Conservation (phyloP, 495 filamentous ascomycete genomes). For the Darksidea phi region DNA sequence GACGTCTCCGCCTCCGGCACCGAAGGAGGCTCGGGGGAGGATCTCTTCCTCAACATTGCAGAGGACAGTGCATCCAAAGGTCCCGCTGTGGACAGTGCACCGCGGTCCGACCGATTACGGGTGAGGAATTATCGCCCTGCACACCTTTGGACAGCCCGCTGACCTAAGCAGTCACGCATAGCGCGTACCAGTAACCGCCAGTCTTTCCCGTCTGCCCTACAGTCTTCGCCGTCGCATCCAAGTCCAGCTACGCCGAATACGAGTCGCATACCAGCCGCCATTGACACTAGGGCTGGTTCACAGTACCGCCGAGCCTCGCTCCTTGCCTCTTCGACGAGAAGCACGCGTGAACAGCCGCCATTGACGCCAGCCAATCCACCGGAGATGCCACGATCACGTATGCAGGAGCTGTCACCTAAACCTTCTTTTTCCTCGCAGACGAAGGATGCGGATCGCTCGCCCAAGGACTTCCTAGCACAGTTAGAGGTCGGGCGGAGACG, state of each 20-base stretch:
- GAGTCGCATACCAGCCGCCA: constrained; percentile 18
- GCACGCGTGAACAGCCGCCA: constrained; percentile 30
- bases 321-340: constrained; percentile 19
- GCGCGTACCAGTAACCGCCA: constrained; percentile 32
- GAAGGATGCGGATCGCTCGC: constrained; percentile 40
- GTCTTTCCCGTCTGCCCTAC: constrained; percentile 31
- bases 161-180: constrained; percentile 35
- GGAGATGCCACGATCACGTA: constrained; percentile 25
- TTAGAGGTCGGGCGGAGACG: constrained; percentile 49
- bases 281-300: constrained; percentile 21
- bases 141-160: not conserved
- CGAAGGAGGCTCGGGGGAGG: constrained; percentile 46
- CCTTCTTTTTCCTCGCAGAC: constrained; percentile 16
- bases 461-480: constrained; percentile 48
- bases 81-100: constrained; percentile 49
- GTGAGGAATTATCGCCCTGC: constrained; percentile 40
- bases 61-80: constrained; percentile 53
- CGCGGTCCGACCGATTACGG: constrained; percentile 44
- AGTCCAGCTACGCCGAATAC: constrained; percentile 19
- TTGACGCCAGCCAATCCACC: constrained; percentile 19
- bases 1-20: not conserved
- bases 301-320: constrained; percentile 21
- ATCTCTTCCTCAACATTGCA: constrained; percentile 65
- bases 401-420: constrained; percentile 26
- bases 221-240: constrained; percentile 22